Evolutionary conservation across 495 filamentous ascomycete species (phyloP).

Genomic region (Talaromyces borbonicus): DNA sequence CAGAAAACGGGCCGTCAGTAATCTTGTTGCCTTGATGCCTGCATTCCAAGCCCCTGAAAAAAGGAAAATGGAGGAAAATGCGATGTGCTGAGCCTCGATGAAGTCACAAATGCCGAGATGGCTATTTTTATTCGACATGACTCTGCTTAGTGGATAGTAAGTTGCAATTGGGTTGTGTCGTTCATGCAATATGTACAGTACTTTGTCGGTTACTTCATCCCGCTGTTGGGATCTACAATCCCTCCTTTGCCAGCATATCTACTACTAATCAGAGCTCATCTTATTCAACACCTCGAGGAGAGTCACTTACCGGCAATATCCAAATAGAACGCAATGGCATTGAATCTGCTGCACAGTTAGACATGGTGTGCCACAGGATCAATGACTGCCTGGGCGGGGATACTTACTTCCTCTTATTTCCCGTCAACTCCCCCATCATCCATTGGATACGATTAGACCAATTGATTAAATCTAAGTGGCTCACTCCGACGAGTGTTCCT

Average conservation of each 20-base stretch:
- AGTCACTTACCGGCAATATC: conserved; percentile 60
- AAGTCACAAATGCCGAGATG: neutral
- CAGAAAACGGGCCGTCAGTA: neutral
- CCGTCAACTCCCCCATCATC: conserved; percentile 55
- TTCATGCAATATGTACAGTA: neutral
- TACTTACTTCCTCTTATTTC: conserved; percentile 58
- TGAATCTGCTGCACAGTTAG: conserved; percentile 53
- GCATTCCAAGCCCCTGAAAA: conserved; percentile 1
- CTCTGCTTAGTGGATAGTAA: too few species aligned
- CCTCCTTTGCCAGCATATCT: conserved; percentile 73
- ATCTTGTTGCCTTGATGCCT: conserved; percentile 2
- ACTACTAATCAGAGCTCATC: neutral
- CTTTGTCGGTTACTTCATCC: neutral
- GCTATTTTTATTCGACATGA: too few species aligned
- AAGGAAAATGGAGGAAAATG: too few species aligned
- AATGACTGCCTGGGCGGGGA: neutral
- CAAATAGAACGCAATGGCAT: conserved; percentile 91
- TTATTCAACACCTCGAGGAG: neutral
- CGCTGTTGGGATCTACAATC: conserved; percentile 30
- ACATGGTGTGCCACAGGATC: neutral
- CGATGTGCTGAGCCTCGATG: too few species aligned
- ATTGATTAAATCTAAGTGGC: conserved; percentile 89
- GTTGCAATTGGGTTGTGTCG: neutral
- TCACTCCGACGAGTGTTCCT: conserved; percentile 79
- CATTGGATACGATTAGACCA: conserved; percentile 83